Conservation (phyloP, 1,139 yeast species). For the Zygosaccharomyces sapae region DNA sequence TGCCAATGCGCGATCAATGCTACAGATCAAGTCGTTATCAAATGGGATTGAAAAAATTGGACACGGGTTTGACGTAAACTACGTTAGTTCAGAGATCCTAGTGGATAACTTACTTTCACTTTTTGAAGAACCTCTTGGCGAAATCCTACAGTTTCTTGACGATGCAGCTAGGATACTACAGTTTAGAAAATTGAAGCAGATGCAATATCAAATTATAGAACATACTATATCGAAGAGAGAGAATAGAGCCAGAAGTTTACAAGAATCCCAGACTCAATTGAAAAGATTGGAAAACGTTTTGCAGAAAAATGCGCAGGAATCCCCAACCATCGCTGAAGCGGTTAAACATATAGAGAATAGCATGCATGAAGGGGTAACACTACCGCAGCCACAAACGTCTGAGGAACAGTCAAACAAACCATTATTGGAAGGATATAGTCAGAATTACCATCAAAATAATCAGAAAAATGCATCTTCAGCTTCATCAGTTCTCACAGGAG, state of each 20-base stretch:
- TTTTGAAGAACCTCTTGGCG: slow-evolving; percentile 79
- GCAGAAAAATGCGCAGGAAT: slow-evolving; percentile 29
- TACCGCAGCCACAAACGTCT: slow-evolving; percentile 10
- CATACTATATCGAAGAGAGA: slow-evolving; percentile 37
- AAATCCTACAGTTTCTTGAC: slow-evolving; percentile 74
- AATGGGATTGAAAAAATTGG: slow-evolving; percentile 73
- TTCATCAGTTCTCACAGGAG: slow-evolving; percentile 5
- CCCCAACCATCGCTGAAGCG: slow-evolving; percentile 35
- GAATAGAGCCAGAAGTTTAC: slow-evolving; percentile 27
- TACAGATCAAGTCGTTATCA: slow-evolving; percentile 37
- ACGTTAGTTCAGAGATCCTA: slow-evolving; percentile 66
- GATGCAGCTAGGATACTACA: slow-evolving; percentile 64
- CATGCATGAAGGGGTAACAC: slow-evolving; percentile 19
- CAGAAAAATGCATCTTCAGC: slow-evolving; percentile 3
- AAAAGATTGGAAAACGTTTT: slow-evolving; percentile 35
- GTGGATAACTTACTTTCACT: slow-evolving; percentile 62
- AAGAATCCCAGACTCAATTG: slow-evolving; percentile 36
- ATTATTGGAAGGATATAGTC: not conserved
- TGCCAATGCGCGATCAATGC: slow-evolving; percentile 14
- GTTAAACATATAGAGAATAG: slow-evolving; percentile 29
- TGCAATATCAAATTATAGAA: slow-evolving; percentile 55
- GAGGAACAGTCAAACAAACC: not conserved
- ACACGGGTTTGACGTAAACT: slow-evolving; percentile 76
- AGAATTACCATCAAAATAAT: not conserved
- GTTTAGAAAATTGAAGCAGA: slow-evolving; percentile 63